Evolutionary conservation across 345 rosid species (phyloP).

Genomic region (Punica granatum): DNA sequence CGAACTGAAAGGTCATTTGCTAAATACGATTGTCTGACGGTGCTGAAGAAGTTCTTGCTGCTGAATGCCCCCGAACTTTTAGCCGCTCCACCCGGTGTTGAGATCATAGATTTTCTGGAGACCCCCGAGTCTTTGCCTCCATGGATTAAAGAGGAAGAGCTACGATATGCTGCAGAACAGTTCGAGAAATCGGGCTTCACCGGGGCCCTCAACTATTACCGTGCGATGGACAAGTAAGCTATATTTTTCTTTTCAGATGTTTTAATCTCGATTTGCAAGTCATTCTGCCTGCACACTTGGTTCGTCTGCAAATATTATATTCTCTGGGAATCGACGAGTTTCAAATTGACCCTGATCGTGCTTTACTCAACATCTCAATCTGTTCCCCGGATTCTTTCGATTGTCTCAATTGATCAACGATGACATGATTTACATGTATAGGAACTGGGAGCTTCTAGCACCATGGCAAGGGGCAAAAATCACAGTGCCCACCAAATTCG

Average conservation of each 20-base stretch:
- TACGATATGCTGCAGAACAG: slow-evolving; percentile 18
- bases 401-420: not conserved
- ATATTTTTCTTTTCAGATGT: not conserved
- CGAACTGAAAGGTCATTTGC: slow-evolving; percentile 23
- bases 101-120: slow-evolving; percentile 23
- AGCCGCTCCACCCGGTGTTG: slow-evolving; percentile 19
- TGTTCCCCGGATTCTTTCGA: not conserved
- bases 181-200: slow-evolving; percentile 27
- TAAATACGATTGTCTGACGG: slow-evolving; percentile 15
- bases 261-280: too few species aligned
- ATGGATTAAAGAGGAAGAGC: slow-evolving; percentile 26
- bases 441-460: slow-evolving; percentile 22
- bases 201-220: slow-evolving; percentile 23
- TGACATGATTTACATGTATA: not conserved
- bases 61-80: slow-evolving; percentile 21
- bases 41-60: slow-evolving; percentile 21
- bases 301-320: too few species aligned
- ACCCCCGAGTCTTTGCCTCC: slow-evolving; percentile 18
- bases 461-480: slow-evolving; percentile 20
- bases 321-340: too few species aligned
- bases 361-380: not conserved
- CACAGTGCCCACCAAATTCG: slow-evolving; percentile 16
- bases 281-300: too few species aligned
- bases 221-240: slow-evolving; percentile 16
- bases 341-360: too few species aligned